Evolutionary conservation across 2,329 filamentous ascomycete genomes (phyloP).

Genomic region (Aspergillus persii): DNA sequence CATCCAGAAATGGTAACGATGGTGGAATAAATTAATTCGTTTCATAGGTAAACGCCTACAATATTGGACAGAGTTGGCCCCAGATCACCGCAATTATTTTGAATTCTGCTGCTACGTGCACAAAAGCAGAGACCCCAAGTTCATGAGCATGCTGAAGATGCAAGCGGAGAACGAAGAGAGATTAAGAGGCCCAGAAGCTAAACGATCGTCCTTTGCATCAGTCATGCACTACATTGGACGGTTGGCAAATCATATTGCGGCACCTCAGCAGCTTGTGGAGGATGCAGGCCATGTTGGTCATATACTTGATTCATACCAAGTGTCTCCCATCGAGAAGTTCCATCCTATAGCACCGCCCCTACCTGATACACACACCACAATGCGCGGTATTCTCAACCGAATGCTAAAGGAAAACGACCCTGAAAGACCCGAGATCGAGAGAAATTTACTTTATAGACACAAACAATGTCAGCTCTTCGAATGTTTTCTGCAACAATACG

Average conservation of each 20-base stretch:
- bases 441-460: constrained; percentile 29
- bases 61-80: not conserved
- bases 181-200: not conserved
- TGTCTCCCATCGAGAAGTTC: constrained; percentile 23
- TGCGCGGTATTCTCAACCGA: constrained; percentile 24
- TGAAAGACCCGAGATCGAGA: constrained; percentile 12
- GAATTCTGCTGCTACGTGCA: constrained; percentile 16
- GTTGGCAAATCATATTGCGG: constrained; percentile 45
- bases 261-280: constrained; percentile 38
- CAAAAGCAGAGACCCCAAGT: constrained; percentile 9
- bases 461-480: constrained; percentile 24
- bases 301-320: constrained; percentile 28
- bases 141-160: constrained; percentile 2
- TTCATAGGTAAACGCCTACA: not conserved
- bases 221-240: constrained; percentile 47
- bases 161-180: constrained; percentile 4
- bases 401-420: constrained; percentile 21
- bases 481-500: constrained; percentile 18
- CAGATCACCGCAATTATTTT: not conserved
- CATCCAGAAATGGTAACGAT: too few relatives aligned
- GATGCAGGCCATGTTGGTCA: constrained; percentile 29
- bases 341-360: constrained; percentile 15
- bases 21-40: too few relatives aligned
- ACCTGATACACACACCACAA: constrained; percentile 18
- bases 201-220: constrained; percentile 23